phyloP scores from a whole-genome alignment of 805 yeast species.

The Pichia gijzeniarum region DNA sequence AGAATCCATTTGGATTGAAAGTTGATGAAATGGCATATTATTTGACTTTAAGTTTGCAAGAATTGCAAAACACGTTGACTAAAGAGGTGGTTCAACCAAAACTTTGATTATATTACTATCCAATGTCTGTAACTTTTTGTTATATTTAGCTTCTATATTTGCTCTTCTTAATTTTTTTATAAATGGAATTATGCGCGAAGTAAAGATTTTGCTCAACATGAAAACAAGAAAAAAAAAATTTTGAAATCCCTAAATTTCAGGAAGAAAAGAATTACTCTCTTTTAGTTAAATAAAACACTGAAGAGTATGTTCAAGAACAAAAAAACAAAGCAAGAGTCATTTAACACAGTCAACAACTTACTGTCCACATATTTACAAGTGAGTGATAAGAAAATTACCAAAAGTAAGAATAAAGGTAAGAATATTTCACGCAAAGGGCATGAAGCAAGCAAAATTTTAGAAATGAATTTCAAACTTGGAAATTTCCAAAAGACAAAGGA shows the following conservation, averaged over 20 bases:
- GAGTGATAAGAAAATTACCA: conserved; percentile 1
- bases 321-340: conserved; percentile 16
- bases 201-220: too few species aligned
- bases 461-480: conserved; percentile 16
- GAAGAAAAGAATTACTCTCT: too few species aligned
- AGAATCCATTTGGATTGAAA: conserved; percentile 48
- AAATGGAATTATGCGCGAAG: too few species aligned
- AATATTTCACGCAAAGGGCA: not conserved
- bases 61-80: conserved; percentile 59
- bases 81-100: conserved; percentile 22
- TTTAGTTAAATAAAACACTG: not conserved
- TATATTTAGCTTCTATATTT: too few species aligned
- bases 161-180: too few species aligned
- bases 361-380: conserved; percentile 23
- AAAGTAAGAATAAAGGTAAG: conserved; percentile 1
- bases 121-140: too few species aligned
- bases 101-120: not conserved
- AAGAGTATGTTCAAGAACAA: conserved; percentile 18
- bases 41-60: conserved; percentile 73
- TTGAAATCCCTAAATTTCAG: too few species aligned
- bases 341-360: conserved; percentile 23
- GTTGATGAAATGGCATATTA: conserved; percentile 58
- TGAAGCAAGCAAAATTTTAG: conserved; percentile 23
- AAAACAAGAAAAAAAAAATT: too few species aligned
- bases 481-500: conserved; percentile 15